Percentiles rank a stretch among this genome's conserved stretches.
These are phyloP conservation scores for Akanthomyces muscarius DNA, from an alignment of 2,329 filamentous ascomycete genomes.

Conservation along the genomic window DNA sequence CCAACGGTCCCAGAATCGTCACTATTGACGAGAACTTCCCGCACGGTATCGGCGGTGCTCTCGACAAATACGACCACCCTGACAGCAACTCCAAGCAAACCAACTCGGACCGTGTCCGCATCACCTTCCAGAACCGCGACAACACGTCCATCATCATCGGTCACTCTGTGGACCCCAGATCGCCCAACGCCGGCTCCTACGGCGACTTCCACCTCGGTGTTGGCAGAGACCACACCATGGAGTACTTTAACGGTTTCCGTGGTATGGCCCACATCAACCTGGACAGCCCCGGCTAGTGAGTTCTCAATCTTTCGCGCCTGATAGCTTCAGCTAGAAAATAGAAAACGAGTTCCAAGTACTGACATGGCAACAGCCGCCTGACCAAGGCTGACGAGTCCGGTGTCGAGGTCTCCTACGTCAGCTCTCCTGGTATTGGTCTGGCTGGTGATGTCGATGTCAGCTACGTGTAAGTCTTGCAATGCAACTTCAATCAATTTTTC, in stretches of 20 bases:
- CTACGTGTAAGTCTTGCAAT: neutral
- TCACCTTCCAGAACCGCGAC: constrained; percentile 12
- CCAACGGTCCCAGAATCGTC: neutral
- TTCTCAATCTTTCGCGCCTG: neutral
- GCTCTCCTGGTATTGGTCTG: neutral
- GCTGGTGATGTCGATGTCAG: constrained; percentile 9
- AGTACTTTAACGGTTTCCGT: constrained; percentile 3
- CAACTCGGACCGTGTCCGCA: constrained; percentile 8
- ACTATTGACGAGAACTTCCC: constrained; percentile 2
- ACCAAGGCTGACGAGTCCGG: constrained; percentile 7
- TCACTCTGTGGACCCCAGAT: neutral
- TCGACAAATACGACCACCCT: constrained; percentile 1
- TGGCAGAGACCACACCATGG: neutral
- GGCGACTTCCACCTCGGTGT: constrained; percentile 5
- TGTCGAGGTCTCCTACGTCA: constrained; percentile 7
- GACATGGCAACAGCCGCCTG: neutral
- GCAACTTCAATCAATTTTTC: too few species aligned
- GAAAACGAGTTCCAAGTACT: neutral
- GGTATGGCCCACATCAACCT: constrained; percentile 4
- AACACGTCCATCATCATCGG: constrained; percentile 7
- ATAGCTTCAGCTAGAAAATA: neutral
- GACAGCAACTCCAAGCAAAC: neutral
- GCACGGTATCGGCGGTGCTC: constrained; percentile 3
- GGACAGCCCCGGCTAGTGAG: neutral
- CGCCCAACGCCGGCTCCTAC: neutral